Base-by-base conservation (phyloP, 768 basidiomycete species). In the Lentinula sp. region DNA sequence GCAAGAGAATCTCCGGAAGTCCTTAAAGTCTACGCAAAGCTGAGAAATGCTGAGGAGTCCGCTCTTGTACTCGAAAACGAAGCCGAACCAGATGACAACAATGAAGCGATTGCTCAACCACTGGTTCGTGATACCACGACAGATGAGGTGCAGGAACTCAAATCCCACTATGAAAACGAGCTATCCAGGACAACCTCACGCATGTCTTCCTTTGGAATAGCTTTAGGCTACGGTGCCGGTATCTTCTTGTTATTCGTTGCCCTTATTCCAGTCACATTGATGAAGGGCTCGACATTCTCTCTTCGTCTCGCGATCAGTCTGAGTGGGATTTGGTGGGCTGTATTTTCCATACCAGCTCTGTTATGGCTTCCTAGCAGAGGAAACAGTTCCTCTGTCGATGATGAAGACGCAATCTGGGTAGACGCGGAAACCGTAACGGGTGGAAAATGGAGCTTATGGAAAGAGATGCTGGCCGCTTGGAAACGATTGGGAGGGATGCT, bases 241-340 rank as follows among this genome's bases (percentile, higher is more conserved):
- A 95, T 96, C 46, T 69, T 85, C 12, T 75, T 91, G 0, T 81
- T 97, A 2, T 71, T 88, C n/a, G 71, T 90, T 10, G 81, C 90
- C 0, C 77, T 95, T 35, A 73, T 98, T 0, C 95, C 95, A 0
- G 90, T 98, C 15, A 85, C 83, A 1, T 70, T 74, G 7, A 71
- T 91, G n/a, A 73, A 84, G 6, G 91, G 92, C 0, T 16, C 53
- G 2, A 94, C 93, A 0, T 85, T 85, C 65, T 79, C 91, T 0
- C 76, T 98, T 2, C 80, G 93, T 7, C 80, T 96, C 0, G 92
- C 92, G 0, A 91, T 98, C 39, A 91, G 89, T 0, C 69, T 90
- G 6, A 93, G 88, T 66, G 95, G 94, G 0, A 70, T 87, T 0
- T 95, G 93, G 89, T 98, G 96, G 96, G 85, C 85, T 0, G 35